A percentile compares a stretch with the other conserved stretches of the same genome.
These are phyloP conservation scores for Lizonia empirigonia DNA, from an alignment of 2,329 filamentous ascomycete genomes.

Conservation along the genomic window DNA sequence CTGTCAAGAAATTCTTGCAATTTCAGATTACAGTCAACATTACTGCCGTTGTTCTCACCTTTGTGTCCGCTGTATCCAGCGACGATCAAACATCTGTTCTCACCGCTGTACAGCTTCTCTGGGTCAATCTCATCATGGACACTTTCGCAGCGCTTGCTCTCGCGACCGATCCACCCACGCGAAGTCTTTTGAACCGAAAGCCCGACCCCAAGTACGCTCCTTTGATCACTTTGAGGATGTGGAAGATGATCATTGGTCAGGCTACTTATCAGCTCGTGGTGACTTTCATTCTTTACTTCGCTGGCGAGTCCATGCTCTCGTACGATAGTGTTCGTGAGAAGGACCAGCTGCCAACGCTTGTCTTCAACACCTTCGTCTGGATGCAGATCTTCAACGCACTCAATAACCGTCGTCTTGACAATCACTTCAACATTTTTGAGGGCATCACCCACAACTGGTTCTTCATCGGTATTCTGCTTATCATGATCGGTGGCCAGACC, in stretches of 20 bases:
- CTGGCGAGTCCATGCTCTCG: constrained; percentile 64
- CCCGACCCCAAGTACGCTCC: constrained; percentile 75
- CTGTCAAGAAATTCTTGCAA: constrained; percentile 53
- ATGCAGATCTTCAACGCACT: constrained; percentile 99
- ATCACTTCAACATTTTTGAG: constrained; percentile 94
- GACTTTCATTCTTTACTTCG: constrained; percentile 84
- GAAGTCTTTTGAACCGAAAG: constrained; percentile 79
- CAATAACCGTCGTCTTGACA: constrained; percentile 95
- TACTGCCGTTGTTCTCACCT: constrained; percentile 85
- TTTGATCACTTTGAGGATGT: constrained; percentile 85
- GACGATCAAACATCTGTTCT: constrained; percentile 73
- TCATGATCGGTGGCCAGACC: constrained; percentile 89
- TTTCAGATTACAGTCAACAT: constrained; percentile 87
- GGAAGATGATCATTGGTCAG: constrained; percentile 99
- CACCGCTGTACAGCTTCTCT: constrained; percentile 87
- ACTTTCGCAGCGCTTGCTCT: constrained; percentile 88
- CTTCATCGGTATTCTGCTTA: constrained; percentile 81
- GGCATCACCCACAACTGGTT: constrained; percentile 83
- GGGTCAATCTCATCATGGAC: constrained; percentile 98
- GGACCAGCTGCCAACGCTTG: constrained; percentile 71
- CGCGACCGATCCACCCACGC: constrained; percentile 86
- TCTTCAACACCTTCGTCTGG: constrained; percentile 99
- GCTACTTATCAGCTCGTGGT: constrained; percentile 83
- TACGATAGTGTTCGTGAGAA: constrained; percentile 57
- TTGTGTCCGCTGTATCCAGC: constrained; percentile 82